A percentile compares a stretch with the other conserved stretches of the same genome.
Evolutionary conservation across 768 basidiomycete species (phyloP).

Genomic region (Melanogaster broomeanus): DNA sequence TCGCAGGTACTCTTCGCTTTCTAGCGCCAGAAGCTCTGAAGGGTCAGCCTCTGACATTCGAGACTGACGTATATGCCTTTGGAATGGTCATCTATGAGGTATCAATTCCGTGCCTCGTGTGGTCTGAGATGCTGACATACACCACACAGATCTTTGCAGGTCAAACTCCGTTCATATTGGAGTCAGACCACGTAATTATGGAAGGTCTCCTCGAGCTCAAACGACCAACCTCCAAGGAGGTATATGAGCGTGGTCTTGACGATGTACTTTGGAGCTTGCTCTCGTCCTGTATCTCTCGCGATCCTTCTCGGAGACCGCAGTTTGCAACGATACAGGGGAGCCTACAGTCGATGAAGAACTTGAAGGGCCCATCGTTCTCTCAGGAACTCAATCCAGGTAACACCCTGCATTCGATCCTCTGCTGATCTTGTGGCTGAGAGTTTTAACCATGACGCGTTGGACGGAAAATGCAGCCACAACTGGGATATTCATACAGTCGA

Average conservation of each 20-base stretch:
- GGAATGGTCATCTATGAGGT: constrained; percentile 34
- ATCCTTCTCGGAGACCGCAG: not conserved
- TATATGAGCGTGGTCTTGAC: constrained; percentile 1
- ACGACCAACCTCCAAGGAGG: not conserved
- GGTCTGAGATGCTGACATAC: not conserved
- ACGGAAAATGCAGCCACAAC: not conserved
- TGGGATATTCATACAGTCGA: no score
- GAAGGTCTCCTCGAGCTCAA: not conserved
- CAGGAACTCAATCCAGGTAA: not conserved
- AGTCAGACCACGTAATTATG: not conserved
- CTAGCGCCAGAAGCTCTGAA: constrained; percentile 31
- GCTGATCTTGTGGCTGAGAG: not conserved
- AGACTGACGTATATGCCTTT: constrained; percentile 32
- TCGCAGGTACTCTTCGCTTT: constrained; percentile 31
- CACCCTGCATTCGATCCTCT: not conserved
- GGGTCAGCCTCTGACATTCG: constrained; percentile 13
- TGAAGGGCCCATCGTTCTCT: not conserved
- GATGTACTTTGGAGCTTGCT: constrained; percentile 7
- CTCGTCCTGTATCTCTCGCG: constrained; percentile 1
- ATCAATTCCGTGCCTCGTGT: not conserved
- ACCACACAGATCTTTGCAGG: constrained; percentile 8
- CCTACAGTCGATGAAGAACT: not conserved
- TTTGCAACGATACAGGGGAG: constrained; percentile 1
- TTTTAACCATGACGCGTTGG: not conserved
- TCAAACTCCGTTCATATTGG: constrained; percentile 6